Evolutionary conservation across 2,329 filamentous ascomycete genomes (phyloP), one percentile per base, ranked within the genome.

Genomic region (Cytospora leucostoma): DNA sequence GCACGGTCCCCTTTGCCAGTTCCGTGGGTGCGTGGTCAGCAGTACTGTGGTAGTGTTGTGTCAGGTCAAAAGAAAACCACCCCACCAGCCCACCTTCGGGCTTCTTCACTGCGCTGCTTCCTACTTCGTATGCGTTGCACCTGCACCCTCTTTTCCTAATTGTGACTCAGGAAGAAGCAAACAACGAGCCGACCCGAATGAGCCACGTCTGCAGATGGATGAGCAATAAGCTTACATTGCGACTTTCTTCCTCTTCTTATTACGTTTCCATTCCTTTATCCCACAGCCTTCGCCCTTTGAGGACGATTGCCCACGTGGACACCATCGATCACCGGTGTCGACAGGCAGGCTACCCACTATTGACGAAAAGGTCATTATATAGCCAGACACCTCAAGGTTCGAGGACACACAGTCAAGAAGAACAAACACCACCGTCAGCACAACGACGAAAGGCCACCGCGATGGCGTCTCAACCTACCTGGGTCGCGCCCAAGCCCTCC

Each of bases 381-480:
- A 37, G 35, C 35, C 35, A 37, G 35, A 13, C 35, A 37, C 35
- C 35, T 37, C 35, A 8, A 37, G 7, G 35, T 13, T 6, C 6
- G 35, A 3, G 35, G 12, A 37, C 35, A 37, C 2, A 37, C 12
- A 37, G 2, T 37, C 35, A 13, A 37, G 12, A 8, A 8, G 35
- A 13, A 37, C 8, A 13, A 8, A 10, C 12, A 10, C 35, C 12
- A 56, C n/a, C 1, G 4, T 21, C 12, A 7, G 15, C 15, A n/a
- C 35, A 13, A 10, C 35, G 35, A 10, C 35, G 35, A 37, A 37
- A 7, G 6, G 13, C 55, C 59, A 65, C 40, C n/a, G 27, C 27
- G 27, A 65, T 65, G 63, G 61, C 60, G 56, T 27, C 56, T 17
- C 64, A 62, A 34, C 64, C 64, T n/a, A 51, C 64, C 40, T 65